Evolutionary conservation across 495 filamentous ascomycete genomes (phyloP).

Genomic region (Penicillium ochrochloron): DNA sequence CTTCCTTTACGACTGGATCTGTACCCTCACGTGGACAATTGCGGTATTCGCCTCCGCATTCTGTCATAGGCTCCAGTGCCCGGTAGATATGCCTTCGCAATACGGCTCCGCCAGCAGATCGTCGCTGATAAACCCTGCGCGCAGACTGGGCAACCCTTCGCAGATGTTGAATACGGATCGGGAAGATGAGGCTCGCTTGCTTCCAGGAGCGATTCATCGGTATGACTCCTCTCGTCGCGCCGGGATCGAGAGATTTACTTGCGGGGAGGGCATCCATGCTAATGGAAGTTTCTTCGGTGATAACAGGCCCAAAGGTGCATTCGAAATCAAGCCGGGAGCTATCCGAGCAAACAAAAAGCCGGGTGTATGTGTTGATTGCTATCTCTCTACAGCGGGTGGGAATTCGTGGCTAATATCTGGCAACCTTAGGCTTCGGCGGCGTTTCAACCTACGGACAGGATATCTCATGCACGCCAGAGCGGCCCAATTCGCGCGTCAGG

Average conservation of each 20-base stretch:
- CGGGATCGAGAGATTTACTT: neutral
- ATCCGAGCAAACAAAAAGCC: constrained; percentile 20
- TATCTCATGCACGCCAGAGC: constrained; percentile 41
- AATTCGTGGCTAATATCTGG: constrained; percentile 10
- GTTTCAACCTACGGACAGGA: constrained; percentile 36
- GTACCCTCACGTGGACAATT: constrained; percentile 32
- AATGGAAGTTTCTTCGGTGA: neutral
- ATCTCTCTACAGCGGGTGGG: neutral
- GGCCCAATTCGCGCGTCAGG: constrained; percentile 44
- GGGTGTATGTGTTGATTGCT: constrained; percentile 21
- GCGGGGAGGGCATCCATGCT: constrained; percentile 4
- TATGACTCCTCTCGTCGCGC: constrained; percentile 14
- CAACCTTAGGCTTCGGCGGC: constrained; percentile 17
- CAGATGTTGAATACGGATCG: constrained; percentile 30
- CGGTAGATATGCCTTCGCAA: constrained; percentile 35
- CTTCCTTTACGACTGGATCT: constrained; percentile 20
- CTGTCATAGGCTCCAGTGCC: constrained; percentile 33
- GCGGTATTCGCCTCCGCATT: constrained; percentile 29
- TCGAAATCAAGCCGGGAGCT: constrained; percentile 26
- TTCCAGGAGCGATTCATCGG: constrained; percentile 22
- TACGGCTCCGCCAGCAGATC: constrained; percentile 12
- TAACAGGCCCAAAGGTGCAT: constrained; percentile 21
- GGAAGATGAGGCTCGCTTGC: constrained; percentile 33
- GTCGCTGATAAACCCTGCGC: constrained; percentile 16
- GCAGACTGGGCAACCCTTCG: constrained; percentile 20